phyloP scores from a whole-genome alignment of 495 filamentous ascomycete genomes.

The Rostrohypoxylon terebratum region DNA sequence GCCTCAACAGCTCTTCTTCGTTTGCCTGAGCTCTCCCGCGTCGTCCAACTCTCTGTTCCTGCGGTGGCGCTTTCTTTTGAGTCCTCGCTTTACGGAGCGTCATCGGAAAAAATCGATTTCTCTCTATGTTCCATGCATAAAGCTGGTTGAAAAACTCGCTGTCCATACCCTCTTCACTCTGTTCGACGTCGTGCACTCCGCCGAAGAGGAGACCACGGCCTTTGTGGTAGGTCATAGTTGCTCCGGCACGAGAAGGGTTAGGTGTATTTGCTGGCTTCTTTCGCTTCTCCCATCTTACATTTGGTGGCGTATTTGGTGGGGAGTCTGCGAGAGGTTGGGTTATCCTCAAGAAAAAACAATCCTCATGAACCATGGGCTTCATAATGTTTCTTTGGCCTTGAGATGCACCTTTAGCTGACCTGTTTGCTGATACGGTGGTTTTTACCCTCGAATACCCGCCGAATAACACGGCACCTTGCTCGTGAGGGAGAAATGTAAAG shows the following conservation, averaged over 20 bases:
- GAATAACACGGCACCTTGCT: constrained; percentile 86
- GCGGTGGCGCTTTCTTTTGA: constrained; percentile 66
- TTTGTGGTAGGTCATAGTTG: constrained; percentile 92
- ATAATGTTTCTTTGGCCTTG: constrained; percentile 73
- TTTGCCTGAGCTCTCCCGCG: constrained; percentile 81
- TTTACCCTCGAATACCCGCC: constrained; percentile 96
- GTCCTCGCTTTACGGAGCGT: constrained; percentile 74
- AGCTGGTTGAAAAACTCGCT: constrained; percentile 94
- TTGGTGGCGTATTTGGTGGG: constrained; percentile 69
- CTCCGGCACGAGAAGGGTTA: constrained; percentile 83
- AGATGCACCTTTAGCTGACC: constrained; percentile 69
- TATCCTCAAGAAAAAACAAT: constrained; percentile 92
- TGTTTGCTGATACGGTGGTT: constrained; percentile 65
- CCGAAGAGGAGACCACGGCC: constrained; percentile 94
- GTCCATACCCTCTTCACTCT: constrained; percentile 94
- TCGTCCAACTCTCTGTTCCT: constrained; percentile 68
- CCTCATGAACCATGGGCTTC: constrained; percentile 88
- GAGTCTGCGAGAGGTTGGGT: constrained; percentile 74
- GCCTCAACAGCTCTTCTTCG: constrained; percentile 88
- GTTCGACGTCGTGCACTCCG: constrained; percentile 92
- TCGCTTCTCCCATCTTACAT: constrained; percentile 87
- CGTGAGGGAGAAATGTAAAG: constrained; percentile 91
- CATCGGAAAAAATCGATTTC: constrained; percentile 92
- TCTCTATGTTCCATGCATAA: constrained; percentile 91
- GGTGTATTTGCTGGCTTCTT: constrained; percentile 93